Evolutionary conservation across 805 yeast genomes (phyloP).

Genomic region (Kluyveromyces starmeri): DNA sequence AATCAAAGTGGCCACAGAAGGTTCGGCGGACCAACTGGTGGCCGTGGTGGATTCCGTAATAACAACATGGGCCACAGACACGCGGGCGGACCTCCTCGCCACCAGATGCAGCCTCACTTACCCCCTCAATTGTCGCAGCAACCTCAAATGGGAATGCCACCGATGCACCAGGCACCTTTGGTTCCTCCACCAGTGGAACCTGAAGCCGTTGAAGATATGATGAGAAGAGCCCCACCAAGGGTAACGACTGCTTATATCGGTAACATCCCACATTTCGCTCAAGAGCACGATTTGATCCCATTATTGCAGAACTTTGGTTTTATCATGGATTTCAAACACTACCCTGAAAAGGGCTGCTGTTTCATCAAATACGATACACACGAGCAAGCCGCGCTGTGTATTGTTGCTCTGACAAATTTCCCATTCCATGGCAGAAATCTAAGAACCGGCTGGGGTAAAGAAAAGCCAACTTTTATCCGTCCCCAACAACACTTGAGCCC

Average conservation of each 20-base stretch:
- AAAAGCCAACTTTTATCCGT: slow-evolving; percentile 31
- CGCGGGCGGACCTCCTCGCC: slow-evolving; percentile 14
- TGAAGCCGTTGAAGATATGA: slow-evolving; percentile 57
- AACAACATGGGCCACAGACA: slow-evolving; percentile 18
- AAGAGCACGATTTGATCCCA: slow-evolving; percentile 65
- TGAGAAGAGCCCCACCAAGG: slow-evolving; percentile 64
- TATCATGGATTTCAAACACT: slow-evolving; percentile 71
- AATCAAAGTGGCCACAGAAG: slow-evolving; percentile 7
- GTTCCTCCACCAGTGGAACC: slow-evolving; percentile 34
- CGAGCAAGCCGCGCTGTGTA: slow-evolving; percentile 83
- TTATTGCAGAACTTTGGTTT: slow-evolving; percentile 72
- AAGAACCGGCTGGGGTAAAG: slow-evolving; percentile 86
- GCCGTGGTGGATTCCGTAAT: slow-evolving; percentile 18
- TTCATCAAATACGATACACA: slow-evolving; percentile 82
- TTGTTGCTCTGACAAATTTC: slow-evolving; percentile 65
- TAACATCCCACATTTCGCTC: slow-evolving; percentile 68
- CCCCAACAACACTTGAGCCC: slow-evolving; percentile 11
- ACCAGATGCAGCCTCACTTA: slow-evolving; percentile 17
- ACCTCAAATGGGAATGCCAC: slow-evolving; percentile 14
- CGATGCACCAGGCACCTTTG: slow-evolving; percentile 14
- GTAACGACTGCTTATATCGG: slow-evolving; percentile 78
- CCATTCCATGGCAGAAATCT: slow-evolving; percentile 67
- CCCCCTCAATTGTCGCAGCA: slow-evolving; percentile 19
- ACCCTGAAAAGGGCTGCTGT: slow-evolving; percentile 78
- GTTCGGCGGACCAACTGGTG: slow-evolving; percentile 12